Evolutionary conservation across 192 early-diverging fungal species (phyloP), one percentile per base, ranked within the genome.

Genomic region (Helicostylum pulchrum): DNA sequence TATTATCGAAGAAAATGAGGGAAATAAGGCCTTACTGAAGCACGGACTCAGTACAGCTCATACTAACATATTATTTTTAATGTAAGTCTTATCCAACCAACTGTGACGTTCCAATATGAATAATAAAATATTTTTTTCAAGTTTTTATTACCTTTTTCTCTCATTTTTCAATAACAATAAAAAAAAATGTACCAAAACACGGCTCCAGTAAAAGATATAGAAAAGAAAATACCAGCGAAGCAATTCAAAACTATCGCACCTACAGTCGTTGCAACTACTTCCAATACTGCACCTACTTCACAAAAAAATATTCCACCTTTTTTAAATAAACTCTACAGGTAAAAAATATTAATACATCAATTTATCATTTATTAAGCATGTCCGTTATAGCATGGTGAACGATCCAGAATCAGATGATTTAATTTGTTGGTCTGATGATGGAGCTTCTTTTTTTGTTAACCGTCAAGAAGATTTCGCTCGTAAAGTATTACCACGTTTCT

Each of bases 241-340:
- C 46, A 48, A 12, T 48, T 17, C 12, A 48, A 48, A 19, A 17
- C 46, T 48, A 48, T 48, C 12, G 46, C 46, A 48, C 26, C 52
- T 32, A 53, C 30, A 15, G 11, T 21, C 0, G 8, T 10, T 17
- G 17, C 17, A 14, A 12, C 14, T 2, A 12, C 15, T 39, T 11
- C 10, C 12, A 58, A 42, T 23, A 34, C 32, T 3, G 39, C 19
- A 20, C 7, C 50, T 52, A 7, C 26, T 3, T 2, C 39, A 60
- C 66, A 67, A 23, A 45, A 57, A 36, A 80, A 75, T n/a, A 89
- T 97, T 20, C 92, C 95, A 2, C 90, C 92, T 2, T 97, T 97
- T 73, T 77, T 97, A 10, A 94, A 90, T 74, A 97, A 97, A 72
- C 80, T 97, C 8, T 95, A 92, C 71, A 88, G 83, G 90, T 92